phyloP scores from a whole-genome alignment of 2,329 filamentous ascomycete species.

The Didymella segeticola region DNA sequence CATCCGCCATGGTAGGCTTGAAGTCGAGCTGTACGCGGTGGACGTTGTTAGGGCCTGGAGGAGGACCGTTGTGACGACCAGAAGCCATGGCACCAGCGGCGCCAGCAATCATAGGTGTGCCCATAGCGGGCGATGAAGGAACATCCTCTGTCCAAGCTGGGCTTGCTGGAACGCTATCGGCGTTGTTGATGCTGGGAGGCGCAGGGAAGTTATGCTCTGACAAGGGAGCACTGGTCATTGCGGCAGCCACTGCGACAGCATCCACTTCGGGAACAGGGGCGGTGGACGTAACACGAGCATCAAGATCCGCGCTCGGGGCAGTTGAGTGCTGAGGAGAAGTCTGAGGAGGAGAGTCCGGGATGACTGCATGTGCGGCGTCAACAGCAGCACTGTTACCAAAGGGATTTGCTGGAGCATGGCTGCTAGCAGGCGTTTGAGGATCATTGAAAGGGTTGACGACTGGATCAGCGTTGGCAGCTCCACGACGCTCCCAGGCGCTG shows the following conservation, averaged over 20 bases:
- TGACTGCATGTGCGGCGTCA: constrained; percentile 41
- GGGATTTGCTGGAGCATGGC: constrained; percentile 65
- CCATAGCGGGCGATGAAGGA: constrained; percentile 56
- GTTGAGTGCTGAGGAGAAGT: constrained; percentile 32
- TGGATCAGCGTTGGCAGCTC: constrained; percentile 51
- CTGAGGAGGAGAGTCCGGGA: constrained; percentile 36
- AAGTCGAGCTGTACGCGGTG: constrained; percentile 96
- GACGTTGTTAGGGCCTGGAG: constrained; percentile 64
- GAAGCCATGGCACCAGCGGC: constrained; percentile 60
- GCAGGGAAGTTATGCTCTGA: constrained; percentile 22
- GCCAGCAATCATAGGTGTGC: constrained; percentile 12
- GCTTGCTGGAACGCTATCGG: constrained; percentile 55
- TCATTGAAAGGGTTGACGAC: constrained; percentile 72
- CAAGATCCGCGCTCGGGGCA: constrained; percentile 35
- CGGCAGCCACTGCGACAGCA: constrained; percentile 46
- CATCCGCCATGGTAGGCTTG: constrained; percentile 88
- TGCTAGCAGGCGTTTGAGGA: constrained; percentile 22
- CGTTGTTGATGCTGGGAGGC: constrained; percentile 59
- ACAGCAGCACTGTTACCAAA: constrained; percentile 48
- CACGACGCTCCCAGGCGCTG: constrained; percentile 51
- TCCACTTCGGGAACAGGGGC: constrained; percentile 45
- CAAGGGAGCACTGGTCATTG: constrained; percentile 39
- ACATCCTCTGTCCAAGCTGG: constrained; percentile 68
- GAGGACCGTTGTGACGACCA: constrained; percentile 67
- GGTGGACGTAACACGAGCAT: constrained; percentile 21